Evolutionary conservation across 1,139 yeast genomes (phyloP).

Genomic region (Yamadazyma dendronema): DNA sequence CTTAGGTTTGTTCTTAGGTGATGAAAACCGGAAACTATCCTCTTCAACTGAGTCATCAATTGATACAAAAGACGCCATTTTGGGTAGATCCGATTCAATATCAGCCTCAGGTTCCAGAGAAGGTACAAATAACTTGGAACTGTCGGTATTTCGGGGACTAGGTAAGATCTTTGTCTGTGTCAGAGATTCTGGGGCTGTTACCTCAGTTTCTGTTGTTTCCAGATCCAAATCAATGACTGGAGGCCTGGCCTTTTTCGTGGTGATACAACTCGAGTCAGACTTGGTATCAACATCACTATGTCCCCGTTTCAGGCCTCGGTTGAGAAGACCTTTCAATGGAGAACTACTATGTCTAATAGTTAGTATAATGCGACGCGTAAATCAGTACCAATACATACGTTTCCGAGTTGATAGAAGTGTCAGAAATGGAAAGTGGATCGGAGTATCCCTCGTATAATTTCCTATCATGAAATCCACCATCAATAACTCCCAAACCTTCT

Average conservation of each 20-base stretch:
- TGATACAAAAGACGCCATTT: conserved; percentile 4
- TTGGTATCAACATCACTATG: background rate
- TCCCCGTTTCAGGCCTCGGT: background rate
- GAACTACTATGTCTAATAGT: conserved; percentile 4
- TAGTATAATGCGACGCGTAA: conserved; percentile 1
- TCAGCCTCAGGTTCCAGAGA: background rate
- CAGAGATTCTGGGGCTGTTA: background rate
- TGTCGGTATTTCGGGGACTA: too few relatives aligned
- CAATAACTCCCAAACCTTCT: background rate
- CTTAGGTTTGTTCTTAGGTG: background rate
- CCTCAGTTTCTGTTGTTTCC: background rate
- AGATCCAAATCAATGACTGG: background rate
- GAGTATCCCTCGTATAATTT: too few relatives aligned
- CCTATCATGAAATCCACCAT: too few relatives aligned
- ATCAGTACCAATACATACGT: background rate
- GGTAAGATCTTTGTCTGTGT: too few relatives aligned
- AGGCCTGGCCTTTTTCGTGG: background rate
- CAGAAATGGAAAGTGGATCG: background rate
- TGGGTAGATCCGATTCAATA: background rate
- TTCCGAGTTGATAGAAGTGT: background rate
- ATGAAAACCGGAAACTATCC: conserved; percentile 8
- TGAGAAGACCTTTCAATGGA: conserved; percentile 1
- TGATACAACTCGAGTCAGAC: background rate
- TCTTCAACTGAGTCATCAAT: conserved; percentile 9
- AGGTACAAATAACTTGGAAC: background rate